Evolutionary conservation across 2,329 filamentous ascomycete genomes (phyloP), one percentile per base, ranked within the genome.

Genomic region (Didymellaceae sp.): DNA sequence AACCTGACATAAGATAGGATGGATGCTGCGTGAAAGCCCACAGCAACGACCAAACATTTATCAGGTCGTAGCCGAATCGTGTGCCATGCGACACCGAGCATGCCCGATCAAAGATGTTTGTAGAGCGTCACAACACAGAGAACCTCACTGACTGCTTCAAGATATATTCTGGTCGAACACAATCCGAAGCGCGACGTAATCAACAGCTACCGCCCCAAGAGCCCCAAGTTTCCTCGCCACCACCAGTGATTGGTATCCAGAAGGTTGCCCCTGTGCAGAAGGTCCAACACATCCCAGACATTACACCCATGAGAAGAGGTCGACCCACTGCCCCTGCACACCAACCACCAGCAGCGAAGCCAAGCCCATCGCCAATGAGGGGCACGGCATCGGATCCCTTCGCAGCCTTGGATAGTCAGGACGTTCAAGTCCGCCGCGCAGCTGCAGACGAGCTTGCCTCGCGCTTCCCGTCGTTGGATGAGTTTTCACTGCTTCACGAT

Each of bases 231-330:
- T 72, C 78, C 38, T 75, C 83, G 14, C 77, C 84, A 22, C 83
- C 87, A 5, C 31, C 48, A 13, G 80, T 85, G 24, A 85, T 96
- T 24, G 91, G 93, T 7, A 87, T 93, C 9, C 86, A 91, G 13
- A 93, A 93, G 65, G 85, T 90, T 5, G 86, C 89, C n/a, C 86
- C 88, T 2, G 77, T 85, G 20, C 84, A 88, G 47, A 83, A 88
- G 59, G 84, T 88, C 45, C 84, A 88, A 60, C 78, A 82, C 7
- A 86, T 97, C 45, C 94, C 94, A 7, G 91, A 97, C 18, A 91
- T 99, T 55, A 86, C 89, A 28, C 94, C 93, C 0, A 97, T 97
- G 94, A 85, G 94, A 54, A 84, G 94, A 75, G 94, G 94, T 4
- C 82, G 91, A 54, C 89, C 91, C 5, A 79, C 80, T 4, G 81